Evolutionary conservation across 1,139 yeast genomes (phyloP), one percentile per base, ranked within the genome.

Genomic region (Zhuliangozyma blackwelliae): DNA sequence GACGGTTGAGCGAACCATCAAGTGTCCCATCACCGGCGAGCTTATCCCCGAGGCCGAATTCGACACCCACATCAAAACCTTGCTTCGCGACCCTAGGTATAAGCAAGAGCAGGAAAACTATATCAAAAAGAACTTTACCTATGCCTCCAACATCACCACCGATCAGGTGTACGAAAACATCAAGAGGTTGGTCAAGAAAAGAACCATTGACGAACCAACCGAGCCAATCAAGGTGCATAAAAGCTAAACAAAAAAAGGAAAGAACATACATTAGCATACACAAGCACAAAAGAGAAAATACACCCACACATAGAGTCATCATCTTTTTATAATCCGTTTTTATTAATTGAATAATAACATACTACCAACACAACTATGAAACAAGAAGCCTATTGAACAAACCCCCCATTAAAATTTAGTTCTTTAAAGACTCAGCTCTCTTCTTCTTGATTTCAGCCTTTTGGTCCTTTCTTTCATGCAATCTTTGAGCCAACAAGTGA

Each of bases 371-470:
- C 23, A 22, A 16, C 23, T 22, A 22, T 22, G 23, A 22, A 22
- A 22, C 23, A 22, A 22, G 23, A 22, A 22, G 23, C 23, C 23
- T 22, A 2, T 22, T 9, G 23, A 22, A 9, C 7, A 22, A 22
- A 7, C 23, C 23, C 23, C 23, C 10, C 7, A 8, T 10, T 20
- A 13, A 19, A 7, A 27, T 25, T 31, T 42, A 42, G 37, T 40
- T 40, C 41, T 45, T 45, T 31, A 45, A 41, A 62, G 97, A 90
- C 65, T 97, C 92, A 72, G 97, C 97, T 85, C 98, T 90, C 87
- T 96, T 88, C 95, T 89, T 89, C 79, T 83, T 87, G 75, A 85
- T 80, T 79, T 88, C 96, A 75, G 96, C 96, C 79, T 79, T 87
- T 77, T 87, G 95, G 72, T 95, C 94, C 82, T 90, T 90, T 81